Evolutionary conservation across 768 basidiomycete genomes (phyloP), one percentile per base, ranked within the genome.

Genomic region (Brasilioporus rufonigricans): DNA sequence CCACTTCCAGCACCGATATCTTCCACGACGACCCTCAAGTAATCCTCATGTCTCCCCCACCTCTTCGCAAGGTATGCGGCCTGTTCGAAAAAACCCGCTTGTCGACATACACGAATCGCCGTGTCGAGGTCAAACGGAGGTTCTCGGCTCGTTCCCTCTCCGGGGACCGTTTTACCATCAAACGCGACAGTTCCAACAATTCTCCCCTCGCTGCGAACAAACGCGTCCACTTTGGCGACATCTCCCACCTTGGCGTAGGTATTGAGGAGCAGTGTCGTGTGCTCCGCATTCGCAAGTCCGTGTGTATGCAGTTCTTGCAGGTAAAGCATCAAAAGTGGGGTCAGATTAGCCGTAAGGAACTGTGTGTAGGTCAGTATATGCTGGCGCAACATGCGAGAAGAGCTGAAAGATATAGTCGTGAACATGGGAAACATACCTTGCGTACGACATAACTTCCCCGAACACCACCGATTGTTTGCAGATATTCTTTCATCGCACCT

Each of bases 241-340:
- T 99, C 97, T 56, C 93, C 92, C 21, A 97, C 86, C 68, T 98
- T 98, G 48, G 97, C 97, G 72, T 97, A 98, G 7, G 95, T 94
- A 68, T 98, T 98, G 24, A 99, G 83, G 4, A 99, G 81, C 9
- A 99, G 84, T 0, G 97, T 98, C 0, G 97, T 99, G 65, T 98
- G 96, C 63, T 98, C 95, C 0, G 93, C 85, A 64, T 96, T 98
- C 27, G 97, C 96, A 7, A 96, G 83, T 0, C 91, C 89, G 1
- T 87, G 78, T 1, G 90, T 80, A 66, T 99, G 97, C 0, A 99
- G 77, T 68, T 96, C 95, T 80, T 98, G 95, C 0, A 99, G 80
- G 70, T 98, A 99, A 1, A 91, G 91, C 29, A 91, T 94, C 49
- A 99, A 87, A 67, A 95, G 93, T 59, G 94, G 89, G 52, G 98